These are phyloP conservation scores for Blastomyces gilchristii DNA, from an alignment of 2,329 filamentous ascomycete species.

Conservation along the genomic window DNA sequence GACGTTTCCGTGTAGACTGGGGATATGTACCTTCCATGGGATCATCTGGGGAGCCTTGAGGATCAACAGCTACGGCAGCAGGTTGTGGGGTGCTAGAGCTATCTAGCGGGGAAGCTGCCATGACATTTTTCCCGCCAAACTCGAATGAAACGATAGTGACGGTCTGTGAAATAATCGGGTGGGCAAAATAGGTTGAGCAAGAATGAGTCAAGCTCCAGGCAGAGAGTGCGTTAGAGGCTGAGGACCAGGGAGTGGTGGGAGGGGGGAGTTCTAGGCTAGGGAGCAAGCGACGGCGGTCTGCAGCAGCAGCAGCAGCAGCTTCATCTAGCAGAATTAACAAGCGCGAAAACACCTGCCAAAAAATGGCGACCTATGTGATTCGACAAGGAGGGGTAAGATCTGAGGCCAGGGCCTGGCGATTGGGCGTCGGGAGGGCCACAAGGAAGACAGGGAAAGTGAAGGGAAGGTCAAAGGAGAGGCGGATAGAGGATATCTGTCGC, in stretches of 20 bases:
- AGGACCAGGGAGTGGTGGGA: too few relatives aligned
- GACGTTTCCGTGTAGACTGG: slow-evolving; percentile 37
- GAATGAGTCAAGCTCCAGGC: slow-evolving; percentile 4
- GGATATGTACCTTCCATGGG: slow-evolving; percentile 34
- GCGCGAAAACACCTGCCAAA: background rate
- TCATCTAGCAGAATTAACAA: background rate
- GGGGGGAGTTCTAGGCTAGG: background rate
- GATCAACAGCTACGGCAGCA: slow-evolving; percentile 22
- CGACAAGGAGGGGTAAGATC: background rate
- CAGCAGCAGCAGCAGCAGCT: background rate
- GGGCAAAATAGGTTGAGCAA: slow-evolving; percentile 5
- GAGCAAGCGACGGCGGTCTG: background rate
- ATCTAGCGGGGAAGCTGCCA: slow-evolving; percentile 38
- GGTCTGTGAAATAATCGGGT: background rate
- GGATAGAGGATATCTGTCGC: background rate
- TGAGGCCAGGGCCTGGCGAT: background rate
- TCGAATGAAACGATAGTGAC: background rate
- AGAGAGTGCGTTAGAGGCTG: slow-evolving; percentile 2
- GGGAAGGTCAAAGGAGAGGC: background rate
- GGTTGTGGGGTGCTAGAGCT: slow-evolving; percentile 33
- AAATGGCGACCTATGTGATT: background rate
- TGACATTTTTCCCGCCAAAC: slow-evolving; percentile 30
- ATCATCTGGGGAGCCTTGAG: slow-evolving; percentile 23
- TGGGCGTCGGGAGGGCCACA: background rate
- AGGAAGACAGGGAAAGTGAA: background rate